Percentiles rank a stretch among this genome's conserved stretches.
phyloP scores from a whole-genome alignment of 1,284 basidiomycete species.

The Austropuccinia psidii region DNA sequence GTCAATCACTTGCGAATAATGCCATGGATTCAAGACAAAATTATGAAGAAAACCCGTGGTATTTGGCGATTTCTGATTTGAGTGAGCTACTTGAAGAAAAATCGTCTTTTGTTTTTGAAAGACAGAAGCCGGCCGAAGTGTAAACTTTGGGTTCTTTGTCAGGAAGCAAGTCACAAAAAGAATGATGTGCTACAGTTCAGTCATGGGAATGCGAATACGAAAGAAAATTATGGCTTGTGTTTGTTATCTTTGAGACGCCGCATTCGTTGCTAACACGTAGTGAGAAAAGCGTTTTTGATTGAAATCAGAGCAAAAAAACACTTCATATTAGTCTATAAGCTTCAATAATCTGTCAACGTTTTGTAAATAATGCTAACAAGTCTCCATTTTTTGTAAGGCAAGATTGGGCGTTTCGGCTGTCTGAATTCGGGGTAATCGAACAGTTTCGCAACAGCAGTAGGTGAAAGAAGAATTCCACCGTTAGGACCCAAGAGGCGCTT shows the following conservation, averaged over 20 bases:
- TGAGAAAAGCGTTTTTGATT: no score
- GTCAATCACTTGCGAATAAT: no score
- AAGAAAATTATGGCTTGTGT: constrained; percentile 2
- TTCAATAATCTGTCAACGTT: not conserved
- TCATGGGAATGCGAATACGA: no score
- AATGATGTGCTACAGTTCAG: no score
- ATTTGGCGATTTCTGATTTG: no score
- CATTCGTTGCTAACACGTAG: constrained; percentile 11
- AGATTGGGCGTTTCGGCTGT: not conserved
- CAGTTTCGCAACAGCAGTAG: not conserved
- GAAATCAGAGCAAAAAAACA: not conserved
- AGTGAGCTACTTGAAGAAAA: no score
- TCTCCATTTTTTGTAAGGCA: constrained; percentile 29
- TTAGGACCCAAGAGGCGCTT: not conserved
- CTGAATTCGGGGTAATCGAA: constrained; percentile 32
- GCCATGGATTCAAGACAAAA: no score
- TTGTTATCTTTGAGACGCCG: constrained; percentile 27
- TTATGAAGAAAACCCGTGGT: no score
- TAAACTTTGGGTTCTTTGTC: no score
- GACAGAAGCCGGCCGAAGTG: no score
- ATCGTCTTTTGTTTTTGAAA: no score
- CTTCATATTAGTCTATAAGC: not conserved
- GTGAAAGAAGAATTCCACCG: constrained; percentile 22
- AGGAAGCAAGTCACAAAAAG: no score
- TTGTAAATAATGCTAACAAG: not conserved